Evolutionary conservation across 768 basidiomycete genomes (phyloP).

Genomic region (Mycena filopes): DNA sequence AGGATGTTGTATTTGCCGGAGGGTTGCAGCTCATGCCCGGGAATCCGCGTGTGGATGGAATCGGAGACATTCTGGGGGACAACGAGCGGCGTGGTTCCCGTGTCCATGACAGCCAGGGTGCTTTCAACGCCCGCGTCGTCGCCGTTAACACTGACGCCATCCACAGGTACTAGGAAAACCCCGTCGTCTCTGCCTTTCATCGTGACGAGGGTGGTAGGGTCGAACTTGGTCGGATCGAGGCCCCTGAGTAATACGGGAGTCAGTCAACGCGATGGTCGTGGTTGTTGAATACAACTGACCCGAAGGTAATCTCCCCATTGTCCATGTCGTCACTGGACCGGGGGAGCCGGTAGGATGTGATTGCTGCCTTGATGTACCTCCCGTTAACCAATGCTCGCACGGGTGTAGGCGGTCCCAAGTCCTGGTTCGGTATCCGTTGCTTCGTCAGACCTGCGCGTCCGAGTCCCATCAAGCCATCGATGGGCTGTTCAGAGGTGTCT

Average conservation of each 20-base stretch:
- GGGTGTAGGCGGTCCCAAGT: neutral
- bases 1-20: neutral
- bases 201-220: too few species aligned
- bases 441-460: neutral
- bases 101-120: neutral
- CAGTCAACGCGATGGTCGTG: too few species aligned
- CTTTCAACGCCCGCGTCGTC: neutral
- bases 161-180: neutral
- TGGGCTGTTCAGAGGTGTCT: neutral
- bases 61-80: neutral
- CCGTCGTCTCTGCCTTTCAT: too few species aligned
- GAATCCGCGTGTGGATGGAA: neutral
- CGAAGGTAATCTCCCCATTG: neutral
- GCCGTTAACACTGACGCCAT: neutral
- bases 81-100: neutral
- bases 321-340: neutral
- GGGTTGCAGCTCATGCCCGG: neutral
- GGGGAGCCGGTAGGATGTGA: neutral
- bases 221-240: too few species aligned
- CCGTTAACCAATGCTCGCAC: neutral
- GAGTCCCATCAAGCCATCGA: neutral
- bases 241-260: too few species aligned
- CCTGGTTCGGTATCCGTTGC: too few species aligned
- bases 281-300: too few species aligned
- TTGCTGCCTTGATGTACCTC: neutral